Conservation (phyloP, 2,329 filamentous ascomycete genomes). For the Westerdykella aurantiaca region DNA sequence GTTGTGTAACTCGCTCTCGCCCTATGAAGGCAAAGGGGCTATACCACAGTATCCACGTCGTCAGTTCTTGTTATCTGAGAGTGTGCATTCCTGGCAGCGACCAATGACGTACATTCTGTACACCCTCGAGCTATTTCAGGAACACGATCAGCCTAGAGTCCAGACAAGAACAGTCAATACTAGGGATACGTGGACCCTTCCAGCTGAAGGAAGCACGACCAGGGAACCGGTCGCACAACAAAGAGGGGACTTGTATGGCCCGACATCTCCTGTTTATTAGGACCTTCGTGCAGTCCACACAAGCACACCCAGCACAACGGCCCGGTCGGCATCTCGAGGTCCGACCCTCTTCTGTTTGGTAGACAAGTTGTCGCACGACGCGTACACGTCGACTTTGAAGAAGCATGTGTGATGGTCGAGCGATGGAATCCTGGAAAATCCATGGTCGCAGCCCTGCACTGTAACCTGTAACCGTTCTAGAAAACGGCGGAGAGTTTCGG, state of each 20-base stretch:
- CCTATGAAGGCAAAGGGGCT: too few species aligned
- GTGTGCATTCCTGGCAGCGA: too few species aligned
- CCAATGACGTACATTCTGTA: too few species aligned
- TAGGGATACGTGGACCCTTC: neutral
- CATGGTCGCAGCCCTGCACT: constrained; percentile 14
- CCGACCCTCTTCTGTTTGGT: constrained; percentile 1
- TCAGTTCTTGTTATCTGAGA: too few species aligned
- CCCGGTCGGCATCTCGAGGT: constrained; percentile 4
- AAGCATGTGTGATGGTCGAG: constrained; percentile 7
- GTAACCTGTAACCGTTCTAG: constrained; percentile 28
- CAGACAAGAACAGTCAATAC: too few species aligned
- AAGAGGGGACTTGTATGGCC: constrained; percentile 4
- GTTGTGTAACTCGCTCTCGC: too few species aligned
- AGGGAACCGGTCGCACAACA: constrained; percentile 16
- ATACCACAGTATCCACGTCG: too few species aligned
- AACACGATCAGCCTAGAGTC: too few species aligned
- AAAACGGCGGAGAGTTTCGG: constrained; percentile 16
- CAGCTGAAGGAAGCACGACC: constrained; percentile 8
- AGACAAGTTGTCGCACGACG: constrained; percentile 18
- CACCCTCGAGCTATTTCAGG: too few species aligned
- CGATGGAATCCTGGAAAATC: constrained; percentile 10
- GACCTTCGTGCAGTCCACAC: neutral
- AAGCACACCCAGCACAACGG: neutral
- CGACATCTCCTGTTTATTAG: neutral
- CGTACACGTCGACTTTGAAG: too few species aligned